A percentile compares a stretch with the other conserved stretches of the same genome.
Evolutionary conservation across 768 basidiomycete species (phyloP).

Genomic region (Tylopilus vinaceipallidus): DNA sequence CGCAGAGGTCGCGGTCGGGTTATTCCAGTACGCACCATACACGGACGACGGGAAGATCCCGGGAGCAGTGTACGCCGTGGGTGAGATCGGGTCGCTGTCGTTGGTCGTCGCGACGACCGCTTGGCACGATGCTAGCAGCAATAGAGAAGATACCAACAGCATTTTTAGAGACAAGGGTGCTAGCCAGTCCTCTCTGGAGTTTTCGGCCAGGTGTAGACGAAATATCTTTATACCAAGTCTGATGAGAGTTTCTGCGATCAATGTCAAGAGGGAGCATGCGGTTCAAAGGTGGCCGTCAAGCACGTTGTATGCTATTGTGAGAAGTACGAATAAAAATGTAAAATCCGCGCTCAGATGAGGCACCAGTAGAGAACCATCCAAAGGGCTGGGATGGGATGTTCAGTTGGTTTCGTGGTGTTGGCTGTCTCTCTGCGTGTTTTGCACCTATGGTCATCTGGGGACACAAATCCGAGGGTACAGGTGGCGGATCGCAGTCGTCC

Average conservation of each 20-base stretch:
- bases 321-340: neutral
- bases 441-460: no score
- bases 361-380: neutral
- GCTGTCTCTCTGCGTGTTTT: no score
- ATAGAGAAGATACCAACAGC: neutral
- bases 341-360: neutral
- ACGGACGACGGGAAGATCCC: conserved; percentile 60
- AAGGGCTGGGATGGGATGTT: no score
- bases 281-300: neutral
- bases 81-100: no score
- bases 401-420: no score
- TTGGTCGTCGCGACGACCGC: neutral
- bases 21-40: conserved; percentile 61
- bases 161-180: neutral
- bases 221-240: neutral
- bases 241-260: conserved; percentile 1
- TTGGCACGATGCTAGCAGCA: neutral
- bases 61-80: conserved; percentile 51
- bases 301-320: conserved; percentile 1
- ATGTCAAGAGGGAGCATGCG: neutral
- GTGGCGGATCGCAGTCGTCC: neutral
- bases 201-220: neutral
- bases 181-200: neutral
- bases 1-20: conserved; percentile 64
- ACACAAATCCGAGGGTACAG: neutral